Evolutionary conservation across 176 grass and related monocot genomes (phyloP).

Genomic region (Eleusine coracana): DNA sequence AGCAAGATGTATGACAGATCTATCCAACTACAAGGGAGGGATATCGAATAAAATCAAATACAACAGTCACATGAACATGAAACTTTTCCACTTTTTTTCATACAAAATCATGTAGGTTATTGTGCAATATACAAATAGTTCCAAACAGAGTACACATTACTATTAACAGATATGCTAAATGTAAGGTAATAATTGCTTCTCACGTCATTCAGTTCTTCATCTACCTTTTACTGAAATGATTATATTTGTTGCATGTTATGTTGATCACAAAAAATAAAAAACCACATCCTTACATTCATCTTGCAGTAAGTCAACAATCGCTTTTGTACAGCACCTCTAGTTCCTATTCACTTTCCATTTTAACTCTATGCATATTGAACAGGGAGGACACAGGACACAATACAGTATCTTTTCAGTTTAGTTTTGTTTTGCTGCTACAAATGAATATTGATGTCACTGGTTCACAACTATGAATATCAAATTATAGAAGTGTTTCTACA

Average conservation of each 20-base stretch:
- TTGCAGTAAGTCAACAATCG: background rate
- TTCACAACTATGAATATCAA: background rate
- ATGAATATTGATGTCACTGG: background rate
- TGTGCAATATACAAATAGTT: background rate
- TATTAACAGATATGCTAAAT: background rate
- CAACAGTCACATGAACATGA: background rate
- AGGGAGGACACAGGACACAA: background rate
- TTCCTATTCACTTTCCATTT: background rate
- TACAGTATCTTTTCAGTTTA: background rate
- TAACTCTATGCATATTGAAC: background rate
- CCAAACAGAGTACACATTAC: background rate
- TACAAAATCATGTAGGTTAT: background rate
- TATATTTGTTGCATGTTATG: background rate
- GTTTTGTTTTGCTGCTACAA: background rate
- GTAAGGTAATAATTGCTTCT: background rate
- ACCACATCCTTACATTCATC: background rate
- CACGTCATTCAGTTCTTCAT: background rate
- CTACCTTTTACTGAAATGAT: background rate
- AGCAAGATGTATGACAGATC: background rate
- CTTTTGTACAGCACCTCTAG: background rate
- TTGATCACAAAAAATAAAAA: background rate
- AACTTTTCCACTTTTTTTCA: background rate
- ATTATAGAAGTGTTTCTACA: background rate
- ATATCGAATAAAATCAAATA: background rate
- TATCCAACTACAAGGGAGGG: background rate